Evolutionary conservation across 495 filamentous ascomycete species (phyloP).

Genomic region (Cryomyces antarcticus): DNA sequence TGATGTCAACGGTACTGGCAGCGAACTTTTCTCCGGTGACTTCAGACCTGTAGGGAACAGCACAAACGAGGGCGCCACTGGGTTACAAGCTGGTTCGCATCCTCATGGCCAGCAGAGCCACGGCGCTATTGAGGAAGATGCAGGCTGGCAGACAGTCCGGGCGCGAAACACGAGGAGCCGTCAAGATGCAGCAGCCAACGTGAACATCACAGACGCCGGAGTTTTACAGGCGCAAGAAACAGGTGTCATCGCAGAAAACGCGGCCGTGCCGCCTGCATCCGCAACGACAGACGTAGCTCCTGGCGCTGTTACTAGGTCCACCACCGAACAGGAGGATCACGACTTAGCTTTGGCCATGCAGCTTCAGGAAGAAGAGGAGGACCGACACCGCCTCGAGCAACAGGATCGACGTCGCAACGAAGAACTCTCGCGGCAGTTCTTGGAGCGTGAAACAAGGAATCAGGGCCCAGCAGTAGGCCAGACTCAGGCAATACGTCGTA

Average conservation of each 20-base stretch:
- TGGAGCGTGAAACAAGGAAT: slow-evolving; percentile 27
- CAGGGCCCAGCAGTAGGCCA: neutral
- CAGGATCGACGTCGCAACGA: slow-evolving; percentile 21
- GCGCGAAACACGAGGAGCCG: slow-evolving; percentile 7
- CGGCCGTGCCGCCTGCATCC: slow-evolving; percentile 3
- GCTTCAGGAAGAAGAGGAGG: slow-evolving; percentile 68
- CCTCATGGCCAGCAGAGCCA: slow-evolving; percentile 6
- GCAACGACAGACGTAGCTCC: neutral
- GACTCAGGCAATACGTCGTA: neutral
- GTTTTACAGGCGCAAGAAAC: neutral
- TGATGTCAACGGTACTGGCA: slow-evolving; percentile 65
- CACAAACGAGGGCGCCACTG: neutral
- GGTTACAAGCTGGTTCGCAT: neutral
- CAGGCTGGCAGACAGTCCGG: slow-evolving; percentile 32
- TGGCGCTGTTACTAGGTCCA: neutral
- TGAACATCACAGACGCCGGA: neutral
- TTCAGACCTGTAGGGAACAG: slow-evolving; percentile 60
- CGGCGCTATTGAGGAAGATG: slow-evolving; percentile 10
- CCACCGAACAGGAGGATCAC: slow-evolving; percentile 48
- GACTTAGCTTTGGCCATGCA: slow-evolving; percentile 63
- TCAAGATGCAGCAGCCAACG: neutral
- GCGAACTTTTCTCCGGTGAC: slow-evolving; percentile 76
- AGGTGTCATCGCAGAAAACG: slow-evolving; percentile 1
- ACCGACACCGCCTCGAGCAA: slow-evolving; percentile 31
- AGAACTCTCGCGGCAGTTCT: slow-evolving; percentile 32